Evolutionary conservation across 106 monocot species (phyloP), one percentile per base, ranked within the genome.

Genomic region (Narthecium ossifragum): DNA sequence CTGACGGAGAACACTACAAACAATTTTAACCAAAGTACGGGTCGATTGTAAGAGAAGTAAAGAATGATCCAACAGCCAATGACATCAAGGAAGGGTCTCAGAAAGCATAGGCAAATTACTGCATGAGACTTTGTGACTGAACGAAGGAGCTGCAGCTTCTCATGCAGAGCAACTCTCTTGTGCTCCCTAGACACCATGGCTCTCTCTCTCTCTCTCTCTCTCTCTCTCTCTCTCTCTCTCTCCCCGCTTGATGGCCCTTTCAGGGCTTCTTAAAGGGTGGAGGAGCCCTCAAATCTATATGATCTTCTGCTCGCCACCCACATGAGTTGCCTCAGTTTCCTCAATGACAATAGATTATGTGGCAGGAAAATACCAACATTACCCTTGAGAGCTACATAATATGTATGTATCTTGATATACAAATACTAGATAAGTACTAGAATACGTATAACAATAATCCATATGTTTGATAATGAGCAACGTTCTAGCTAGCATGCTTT

Each of bases 51-150:
- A 32, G 15, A 33, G 32, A 55, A 55, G 8, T 20, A 57, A 58
- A 34, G 14, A 57, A 58, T 26, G 14, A 39, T 39, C 43, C 4
- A 43, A 43, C 43, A 43, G 4, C 43, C 43, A 43, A 43, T 43
- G 43, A 41, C 11, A 43, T 43, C 9, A 34, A 6, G 3, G 5
- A 59, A 23, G 38, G 36, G 24, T 5, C 25, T 61, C 36, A 46
- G 24, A 40, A n/a, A 24, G 26, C 18, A 29, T 25, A 43, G 54
- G 18, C 4, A 29, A 66, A 62, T 78, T 83, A 94, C 93, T 62
- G 89, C 89, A 83, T 75, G 73, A 65, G 94, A 94, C 36, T 89
- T 80, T n/a, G 89, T 85, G 31, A 89, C 83, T 12, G 94, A 80
- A 22, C 94, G 85, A 59, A 89, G 88, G 13, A 86, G 79, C 60